A percentile compares a stretch with the other conserved stretches of the same genome.
Evolutionary conservation across 2,329 filamentous ascomycete genomes (phyloP).

Genomic region (Parascedosporium putredinis): DNA sequence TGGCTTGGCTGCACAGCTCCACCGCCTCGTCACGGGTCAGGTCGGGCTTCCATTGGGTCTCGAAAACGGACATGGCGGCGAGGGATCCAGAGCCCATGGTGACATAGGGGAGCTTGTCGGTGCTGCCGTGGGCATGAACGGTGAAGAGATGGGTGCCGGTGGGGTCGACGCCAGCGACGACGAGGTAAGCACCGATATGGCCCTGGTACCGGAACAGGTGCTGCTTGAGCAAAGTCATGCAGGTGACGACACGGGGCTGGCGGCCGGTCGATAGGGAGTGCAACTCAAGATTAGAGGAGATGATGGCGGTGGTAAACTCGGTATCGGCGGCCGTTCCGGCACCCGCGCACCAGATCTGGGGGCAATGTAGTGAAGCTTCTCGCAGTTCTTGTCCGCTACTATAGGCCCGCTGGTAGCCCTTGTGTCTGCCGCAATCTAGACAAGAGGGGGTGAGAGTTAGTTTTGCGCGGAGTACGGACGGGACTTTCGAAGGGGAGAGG

Average conservation of each 20-base stretch:
- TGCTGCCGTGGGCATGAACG: slow-evolving; percentile 95
- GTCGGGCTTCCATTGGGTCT: slow-evolving; percentile 82
- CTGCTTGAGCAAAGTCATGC: slow-evolving; percentile 99
- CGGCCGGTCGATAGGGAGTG: slow-evolving; percentile 94
- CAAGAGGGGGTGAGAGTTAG: not conserved
- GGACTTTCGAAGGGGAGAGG: too few species aligned
- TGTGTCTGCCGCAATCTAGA: slow-evolving; percentile 90
- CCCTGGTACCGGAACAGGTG: slow-evolving; percentile 98
- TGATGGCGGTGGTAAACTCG: slow-evolving; percentile 96
- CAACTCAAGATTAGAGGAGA: slow-evolving; percentile 96
- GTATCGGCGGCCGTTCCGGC: slow-evolving; percentile 97
- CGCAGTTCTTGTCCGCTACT: slow-evolving; percentile 99
- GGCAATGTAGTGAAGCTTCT: slow-evolving; percentile 98
- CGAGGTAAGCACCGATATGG: slow-evolving; percentile 94
- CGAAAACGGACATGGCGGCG: slow-evolving; percentile 96
- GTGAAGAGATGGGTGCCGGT: slow-evolving; percentile 95
- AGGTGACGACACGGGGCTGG: slow-evolving; percentile 93
- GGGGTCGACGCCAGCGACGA: slow-evolving; percentile 92
- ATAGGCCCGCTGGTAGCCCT: slow-evolving; percentile 95
- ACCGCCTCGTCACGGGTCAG: slow-evolving; percentile 74
- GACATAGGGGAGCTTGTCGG: slow-evolving; percentile 97
- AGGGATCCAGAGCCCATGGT: slow-evolving; percentile 94
- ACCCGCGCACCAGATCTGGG: slow-evolving; percentile 99
- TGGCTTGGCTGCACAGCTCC: slow-evolving; percentile 72
- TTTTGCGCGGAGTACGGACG: not conserved